These are phyloP conservation scores for Gracilariopsis chorda DNA, from an alignment of 23 red algal species.

Conservation along the genomic window DNA sequence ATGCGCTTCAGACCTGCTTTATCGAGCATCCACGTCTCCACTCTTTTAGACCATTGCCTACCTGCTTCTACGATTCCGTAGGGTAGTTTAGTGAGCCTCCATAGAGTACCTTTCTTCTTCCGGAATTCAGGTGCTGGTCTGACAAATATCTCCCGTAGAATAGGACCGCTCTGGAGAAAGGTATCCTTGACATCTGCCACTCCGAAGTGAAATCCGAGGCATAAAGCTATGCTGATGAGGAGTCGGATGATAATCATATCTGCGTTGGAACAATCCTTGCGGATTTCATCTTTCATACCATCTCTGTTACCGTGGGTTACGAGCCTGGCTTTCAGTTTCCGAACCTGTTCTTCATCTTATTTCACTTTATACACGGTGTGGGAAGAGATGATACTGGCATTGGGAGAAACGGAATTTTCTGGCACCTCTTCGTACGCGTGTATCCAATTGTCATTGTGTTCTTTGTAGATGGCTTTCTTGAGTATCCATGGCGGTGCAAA, in stretches of 20 bases:
- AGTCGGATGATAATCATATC: conserved; percentile 12
- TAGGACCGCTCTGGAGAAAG: conserved; percentile 18
- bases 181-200: background rate
- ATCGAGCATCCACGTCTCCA: background rate
- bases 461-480: background rate
- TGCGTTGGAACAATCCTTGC: conserved; percentile 17
- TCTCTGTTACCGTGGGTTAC: background rate
- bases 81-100: conserved; percentile 19
- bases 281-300: conserved; percentile 15
- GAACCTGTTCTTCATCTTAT: background rate
- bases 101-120: background rate
- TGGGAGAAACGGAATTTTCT: background rate
- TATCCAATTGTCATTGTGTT: conserved; percentile 28
- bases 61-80: conserved; percentile 33
- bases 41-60: background rate
- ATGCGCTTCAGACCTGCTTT: background rate
- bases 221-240: background rate
- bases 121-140: background rate
- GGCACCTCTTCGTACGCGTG: conserved; percentile 3
- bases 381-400: conserved; percentile 34
- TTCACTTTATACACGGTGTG: conserved; percentile 46
- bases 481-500: conserved; percentile 40
- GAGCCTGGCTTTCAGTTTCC: background rate
- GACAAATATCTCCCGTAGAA: conserved; percentile 11
- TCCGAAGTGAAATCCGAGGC: conserved; percentile 20